phyloP scores from a whole-genome alignment of 768 basidiomycete genomes.

The Solioccasus polychromus region DNA sequence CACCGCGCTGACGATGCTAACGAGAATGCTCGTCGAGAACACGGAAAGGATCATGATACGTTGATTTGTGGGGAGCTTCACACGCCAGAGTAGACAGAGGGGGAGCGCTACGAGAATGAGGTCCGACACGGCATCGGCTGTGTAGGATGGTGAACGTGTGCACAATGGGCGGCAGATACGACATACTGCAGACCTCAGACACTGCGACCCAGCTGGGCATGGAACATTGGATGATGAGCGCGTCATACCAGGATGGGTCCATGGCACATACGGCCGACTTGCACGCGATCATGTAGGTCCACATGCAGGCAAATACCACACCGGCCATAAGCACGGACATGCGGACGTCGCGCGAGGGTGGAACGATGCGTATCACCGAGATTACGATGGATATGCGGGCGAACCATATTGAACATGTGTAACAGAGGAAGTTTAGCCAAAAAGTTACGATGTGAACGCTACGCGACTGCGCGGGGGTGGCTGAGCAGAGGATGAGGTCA shows the following conservation, averaged over 20 bases:
- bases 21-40: constrained; percentile 53
- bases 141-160: neutral
- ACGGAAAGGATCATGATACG: constrained; percentile 42
- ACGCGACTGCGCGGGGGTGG: constrained; percentile 11
- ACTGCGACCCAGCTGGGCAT: constrained; percentile 47
- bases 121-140: constrained; percentile 50
- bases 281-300: constrained; percentile 15
- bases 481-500: constrained; percentile 22
- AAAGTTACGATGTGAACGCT: constrained; percentile 14
- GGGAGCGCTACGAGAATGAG: constrained; percentile 44
- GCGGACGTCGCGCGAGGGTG: constrained; percentile 10
- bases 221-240: constrained; percentile 37
- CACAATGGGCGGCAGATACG: no score
- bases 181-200: constrained; percentile 52
- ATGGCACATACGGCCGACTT: constrained; percentile 42
- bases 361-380: constrained; percentile 25
- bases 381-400: constrained; percentile 24
- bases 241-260: constrained; percentile 37
- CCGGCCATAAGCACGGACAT: constrained; percentile 1
- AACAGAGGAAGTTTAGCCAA: constrained; percentile 21
- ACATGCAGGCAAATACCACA: constrained; percentile 15
- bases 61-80: constrained; percentile 39
- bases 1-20: constrained; percentile 42
- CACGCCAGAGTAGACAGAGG: constrained; percentile 41
- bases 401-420: constrained; percentile 27